Conservation (phyloP, 2,329 filamentous ascomycete species). For the Aspergillus quadricinctus region DNA sequence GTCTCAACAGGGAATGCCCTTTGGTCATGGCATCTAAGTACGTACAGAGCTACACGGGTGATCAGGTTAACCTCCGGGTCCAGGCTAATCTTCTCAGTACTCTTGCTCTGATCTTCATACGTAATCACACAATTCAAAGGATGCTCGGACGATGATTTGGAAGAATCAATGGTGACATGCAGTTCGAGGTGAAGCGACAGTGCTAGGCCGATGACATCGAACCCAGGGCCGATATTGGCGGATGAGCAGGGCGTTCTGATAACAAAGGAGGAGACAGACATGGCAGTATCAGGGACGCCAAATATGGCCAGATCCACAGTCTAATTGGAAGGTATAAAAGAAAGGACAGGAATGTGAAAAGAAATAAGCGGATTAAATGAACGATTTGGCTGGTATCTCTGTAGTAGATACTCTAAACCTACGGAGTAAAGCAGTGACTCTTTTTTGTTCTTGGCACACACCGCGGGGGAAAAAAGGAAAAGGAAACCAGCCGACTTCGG, state of each 20-base stretch:
- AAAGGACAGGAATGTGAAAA: background rate
- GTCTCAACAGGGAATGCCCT: conserved; percentile 80
- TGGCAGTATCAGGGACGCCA: conserved; percentile 2
- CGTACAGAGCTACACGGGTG: conserved; percentile 89
- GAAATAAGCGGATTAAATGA: background rate
- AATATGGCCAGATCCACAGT: background rate
- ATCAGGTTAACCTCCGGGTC: conserved; percentile 86
- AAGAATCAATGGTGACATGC: conserved; percentile 68
- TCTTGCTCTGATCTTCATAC: conserved; percentile 79
- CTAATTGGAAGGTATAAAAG: background rate
- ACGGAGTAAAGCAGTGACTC: conserved; percentile 4
- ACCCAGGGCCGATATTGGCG: conserved; percentile 95
- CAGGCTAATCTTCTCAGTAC: conserved; percentile 68
- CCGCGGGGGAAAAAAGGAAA: conserved; percentile 2
- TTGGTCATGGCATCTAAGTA: conserved; percentile 86
- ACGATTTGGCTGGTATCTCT: background rate
- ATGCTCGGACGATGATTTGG: conserved; percentile 33
- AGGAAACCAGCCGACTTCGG: conserved; percentile 14
- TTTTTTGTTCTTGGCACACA: conserved; percentile 9
- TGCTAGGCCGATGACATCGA: conserved; percentile 92
- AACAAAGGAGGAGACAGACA: conserved; percentile 49
- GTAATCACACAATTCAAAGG: conserved; percentile 72
- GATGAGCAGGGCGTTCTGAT: conserved; percentile 89
- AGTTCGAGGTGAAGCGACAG: conserved; percentile 92
- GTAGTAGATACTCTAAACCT: background rate